phyloP scores from a whole-genome alignment of 148 eudicot genomes.

The Polygonum aviculare region DNA sequence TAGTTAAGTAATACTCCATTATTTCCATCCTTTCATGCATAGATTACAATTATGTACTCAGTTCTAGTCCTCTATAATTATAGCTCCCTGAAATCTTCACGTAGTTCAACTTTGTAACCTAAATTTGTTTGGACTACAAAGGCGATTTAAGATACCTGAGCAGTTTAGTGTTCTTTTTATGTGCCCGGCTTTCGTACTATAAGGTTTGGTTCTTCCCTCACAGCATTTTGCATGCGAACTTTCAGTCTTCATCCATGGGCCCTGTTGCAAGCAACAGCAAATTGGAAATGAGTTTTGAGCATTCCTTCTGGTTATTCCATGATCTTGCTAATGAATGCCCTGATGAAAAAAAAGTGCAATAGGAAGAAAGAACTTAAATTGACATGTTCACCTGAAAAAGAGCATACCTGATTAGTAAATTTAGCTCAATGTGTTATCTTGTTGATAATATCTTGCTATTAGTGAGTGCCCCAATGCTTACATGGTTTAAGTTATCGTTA shows the following conservation, averaged over 20 bases:
- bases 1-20: neutral
- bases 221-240: neutral
- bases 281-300: neutral
- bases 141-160: neutral
- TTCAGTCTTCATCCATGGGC: no score
- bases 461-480: neutral
- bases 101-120: neutral
- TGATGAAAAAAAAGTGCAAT: neutral
- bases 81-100: neutral
- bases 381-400: neutral
- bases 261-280: neutral
- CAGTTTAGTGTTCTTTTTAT: neutral
- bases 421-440: neutral
- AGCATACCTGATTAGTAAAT: neutral
- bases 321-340: neutral
- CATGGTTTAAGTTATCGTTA: constrained; percentile 17
- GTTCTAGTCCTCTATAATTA: neutral
- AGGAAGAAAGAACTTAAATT: neutral
- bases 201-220: neutral
- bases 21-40: neutral
- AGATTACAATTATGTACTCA: neutral
- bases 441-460: neutral
- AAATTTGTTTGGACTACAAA: neutral
- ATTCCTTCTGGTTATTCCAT: neutral
- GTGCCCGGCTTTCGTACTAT: neutral